Evolutionary conservation across 148 eudicot genomes (phyloP), one percentile per base, ranked within the genome.

Genomic region (Linanthus parryae): DNA sequence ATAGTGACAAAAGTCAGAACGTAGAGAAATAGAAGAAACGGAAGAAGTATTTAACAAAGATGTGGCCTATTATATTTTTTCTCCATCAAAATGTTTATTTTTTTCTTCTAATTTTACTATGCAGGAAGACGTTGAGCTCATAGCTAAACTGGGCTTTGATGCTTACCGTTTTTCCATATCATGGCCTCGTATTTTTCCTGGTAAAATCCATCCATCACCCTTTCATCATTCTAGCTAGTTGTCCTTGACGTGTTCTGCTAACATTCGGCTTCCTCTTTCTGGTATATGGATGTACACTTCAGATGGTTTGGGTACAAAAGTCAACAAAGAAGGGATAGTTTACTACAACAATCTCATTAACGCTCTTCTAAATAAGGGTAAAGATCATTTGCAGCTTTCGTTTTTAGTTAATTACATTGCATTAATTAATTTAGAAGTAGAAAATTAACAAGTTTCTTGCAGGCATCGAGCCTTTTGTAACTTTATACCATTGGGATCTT

Each of bases 401-500:
- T 30, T 50, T 39, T 19, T n/a, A n/a, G n/a, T n/a, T n/a, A n/a
- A n/a, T n/a, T n/a, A n/a, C n/a, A n/a, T n/a, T n/a, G n/a, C n/a
- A n/a, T n/a, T n/a, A n/a, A n/a, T n/a, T n/a, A n/a, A n/a, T n/a
- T n/a, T n/a, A n/a, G n/a, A n/a, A n/a, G n/a, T n/a, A n/a, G n/a
- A n/a, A n/a, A n/a, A n/a, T n/a, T 1, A 13, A 45, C 30, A 29
- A 7, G 41, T 22, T 58, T 27, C 28, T 52, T 67, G 51, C 71
- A 82, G 84, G 84, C 58, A 75, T 82, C 52, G 68, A 79, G 61
- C 89, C 89, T 26, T 82, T 50, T 70, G 75, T 56, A 24, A 82
- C 89, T 54, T 63, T 82, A 52, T 82, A 82, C 54, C 89, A 82
- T 56, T 82, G 89, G 89, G 89, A 82, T 73, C 79, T 82, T 65